Evolutionary conservation across 176 grass and related monocot genomes (phyloP), one percentile per base, ranked within the genome.

Genomic region (Triticum turgidum): DNA sequence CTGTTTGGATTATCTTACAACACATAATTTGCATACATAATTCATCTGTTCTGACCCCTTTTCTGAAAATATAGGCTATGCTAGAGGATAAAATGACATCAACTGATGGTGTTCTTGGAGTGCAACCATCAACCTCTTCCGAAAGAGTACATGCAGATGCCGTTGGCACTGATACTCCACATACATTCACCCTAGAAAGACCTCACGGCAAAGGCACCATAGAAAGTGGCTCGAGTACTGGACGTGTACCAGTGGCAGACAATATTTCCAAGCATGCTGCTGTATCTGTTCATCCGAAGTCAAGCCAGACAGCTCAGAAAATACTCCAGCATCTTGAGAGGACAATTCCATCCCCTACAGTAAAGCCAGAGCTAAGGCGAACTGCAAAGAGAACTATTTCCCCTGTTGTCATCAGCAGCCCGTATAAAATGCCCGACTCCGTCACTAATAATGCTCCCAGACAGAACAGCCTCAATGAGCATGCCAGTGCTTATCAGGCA

Each of bases 271-370:
- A 73, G 79, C 49, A 9, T 78, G 41, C 30, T 73, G 67, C n/a
- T 15, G 49, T 65, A 86, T 88, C 86, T 90, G 86, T 92, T 78
- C 93, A 92, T 84, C 93, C 93, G 9, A 89, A 90, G 71, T 95
- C 90, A 65, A 92, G 76, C 6, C 62, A 90, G 86, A 87, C 85
- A 37, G 93, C 93, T 78, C 58, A 51, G 51, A 95, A 95, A 88
- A 95, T 95, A 92, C 70, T 92, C 51, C 77, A 86, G 80, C 93
- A 92, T 64, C 93, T 95, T 62, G 85, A 95, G 81, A 90, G 80
- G 86, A 80, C 93, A 35, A 82, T 90, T 78, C 88, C 90, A 74
- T 89, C 87, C 58, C 86, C 93, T 12, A 56, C 89, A 76, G 52
- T 72, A 69, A 90, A 95, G 54, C 47, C 90, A 42, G 86, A 90